A percentile compares a stretch with the other conserved stretches of the same genome.
These are phyloP conservation scores for Tuber magnatum DNA, from an alignment of 495 filamentous ascomycete species.

Conservation along the genomic window DNA sequence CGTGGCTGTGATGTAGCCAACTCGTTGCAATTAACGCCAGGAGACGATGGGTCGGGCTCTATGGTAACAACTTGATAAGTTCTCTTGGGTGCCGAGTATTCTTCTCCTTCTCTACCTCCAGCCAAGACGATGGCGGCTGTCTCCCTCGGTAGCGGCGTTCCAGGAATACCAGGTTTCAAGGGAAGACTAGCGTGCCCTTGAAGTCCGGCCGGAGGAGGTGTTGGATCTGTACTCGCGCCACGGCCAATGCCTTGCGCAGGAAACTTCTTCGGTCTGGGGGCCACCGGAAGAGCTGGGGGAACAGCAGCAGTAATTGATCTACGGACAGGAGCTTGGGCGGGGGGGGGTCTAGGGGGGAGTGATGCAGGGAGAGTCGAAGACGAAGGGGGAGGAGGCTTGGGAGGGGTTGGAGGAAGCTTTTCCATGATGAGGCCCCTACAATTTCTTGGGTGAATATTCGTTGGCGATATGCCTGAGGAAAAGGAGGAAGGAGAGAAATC, in stretches of 20 bases:
- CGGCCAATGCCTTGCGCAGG: conserved; percentile 38
- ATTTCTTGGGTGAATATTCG: background rate
- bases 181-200: conserved; percentile 38
- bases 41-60: conserved; percentile 1
- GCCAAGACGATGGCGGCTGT: conserved; percentile 40
- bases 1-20: background rate
- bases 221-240: conserved; percentile 16
- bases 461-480: background rate
- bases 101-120: conserved; percentile 24
- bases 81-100: conserved; percentile 28
- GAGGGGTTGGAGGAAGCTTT: conserved; percentile 33
- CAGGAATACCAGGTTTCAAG: conserved; percentile 35
- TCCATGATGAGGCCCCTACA: conserved; percentile 16
- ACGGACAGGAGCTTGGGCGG: conserved; percentile 25
- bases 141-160: conserved; percentile 37
- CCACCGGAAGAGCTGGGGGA: conserved; percentile 38
- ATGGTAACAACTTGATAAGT: conserved; percentile 25
- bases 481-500: background rate
- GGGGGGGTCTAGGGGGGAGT: conserved; percentile 32
- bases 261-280: conserved; percentile 31
- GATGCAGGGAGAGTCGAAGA: conserved; percentile 22
- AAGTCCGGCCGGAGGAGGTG: conserved; percentile 4
- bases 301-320: conserved; percentile 16
- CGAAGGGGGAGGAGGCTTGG: conserved; percentile 20
- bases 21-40: background rate